phyloP scores from a whole-genome alignment of 768 basidiomycete species.

The Trametes sanguinea region DNA sequence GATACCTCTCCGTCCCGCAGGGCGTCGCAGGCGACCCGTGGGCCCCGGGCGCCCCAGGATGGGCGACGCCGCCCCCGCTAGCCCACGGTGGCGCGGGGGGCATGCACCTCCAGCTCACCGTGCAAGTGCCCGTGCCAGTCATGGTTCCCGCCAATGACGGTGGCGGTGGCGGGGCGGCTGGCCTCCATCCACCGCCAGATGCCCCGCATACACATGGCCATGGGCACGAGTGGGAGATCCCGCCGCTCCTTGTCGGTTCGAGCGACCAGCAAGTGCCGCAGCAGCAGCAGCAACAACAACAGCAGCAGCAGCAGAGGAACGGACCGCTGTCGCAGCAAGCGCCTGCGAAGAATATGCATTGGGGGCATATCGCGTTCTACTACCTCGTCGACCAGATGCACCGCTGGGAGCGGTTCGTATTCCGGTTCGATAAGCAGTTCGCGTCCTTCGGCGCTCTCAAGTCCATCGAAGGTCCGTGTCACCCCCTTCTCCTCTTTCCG shows the following conservation, averaged over 20 bases:
- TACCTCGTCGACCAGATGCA: constrained; percentile 81
- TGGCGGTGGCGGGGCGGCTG: background rate
- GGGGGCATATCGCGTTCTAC: constrained; percentile 80
- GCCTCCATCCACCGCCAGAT: too few species aligned
- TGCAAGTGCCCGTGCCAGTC: constrained; percentile 15
- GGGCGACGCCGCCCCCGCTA: constrained; percentile 14
- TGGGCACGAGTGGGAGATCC: constrained; percentile 26
- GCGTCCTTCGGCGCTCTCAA: constrained; percentile 72
- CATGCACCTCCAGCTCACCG: constrained; percentile 11
- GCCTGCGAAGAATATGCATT: constrained; percentile 55
- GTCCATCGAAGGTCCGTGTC: constrained; percentile 61
- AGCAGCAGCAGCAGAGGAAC: too few species aligned
- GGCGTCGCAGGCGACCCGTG: constrained; percentile 7
- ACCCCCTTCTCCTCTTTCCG: background rate
- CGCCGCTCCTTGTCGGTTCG: constrained; percentile 15
- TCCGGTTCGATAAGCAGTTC: constrained; percentile 78
- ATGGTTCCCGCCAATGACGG: background rate
- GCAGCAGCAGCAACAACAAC: too few species aligned
- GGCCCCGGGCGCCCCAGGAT: constrained; percentile 3
- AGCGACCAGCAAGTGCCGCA: constrained; percentile 19
- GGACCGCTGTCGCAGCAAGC: constrained; percentile 29
- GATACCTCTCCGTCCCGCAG: constrained; percentile 10
- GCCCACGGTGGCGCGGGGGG: constrained; percentile 11
- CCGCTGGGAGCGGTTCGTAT: constrained; percentile 80
- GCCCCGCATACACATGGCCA: constrained; percentile 5